Evolutionary conservation across 192 early-diverging fungal species (phyloP), one percentile per base, ranked within the genome.

Genomic region (Funneliformis mosseae): DNA sequence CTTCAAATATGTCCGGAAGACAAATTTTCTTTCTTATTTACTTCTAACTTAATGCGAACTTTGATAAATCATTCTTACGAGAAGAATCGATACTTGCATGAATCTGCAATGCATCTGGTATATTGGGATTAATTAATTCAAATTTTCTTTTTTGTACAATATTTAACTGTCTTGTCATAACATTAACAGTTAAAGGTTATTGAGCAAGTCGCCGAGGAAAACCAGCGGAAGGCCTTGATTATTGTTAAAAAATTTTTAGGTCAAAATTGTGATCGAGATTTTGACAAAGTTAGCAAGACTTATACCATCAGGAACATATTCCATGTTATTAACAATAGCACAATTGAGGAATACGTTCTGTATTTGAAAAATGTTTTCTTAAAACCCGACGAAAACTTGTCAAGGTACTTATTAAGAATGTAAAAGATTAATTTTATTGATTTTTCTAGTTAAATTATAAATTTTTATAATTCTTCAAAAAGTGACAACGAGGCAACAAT

Each of bases 1-100:
- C 84, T 95, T 42, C 88, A 88, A 3, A 83, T 80, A 25, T 78
- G 93, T 16, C 75, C 88, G 0, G 67, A 85, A 33, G 87, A 89
- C 6, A 88, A 95, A 63, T 86, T 94, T 67, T 85, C 90, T 7
- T 87, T 90, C 70, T 77, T 97, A 45, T 94, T 97, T 81, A 94
- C 96, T 64, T 90, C 89, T 27, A 93, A 95, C 83, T 91, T 98
- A 64, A 91, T 98, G 88, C 92, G 94, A 23, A 90, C 89, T 28
- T 88, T 99, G 77, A 94, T 96, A 45, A 96, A 97, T 84, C 94
- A 95, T 85, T 86, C 96, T 42, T 88, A 91, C n/a, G 88, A 88
- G 66, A 87, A 92, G 42, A 88, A 92, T 59, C 93, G 92, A 61
- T 92, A 90, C 80, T 86, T 99, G 78, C 90, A 91, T 88, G 95